A percentile compares a stretch with the other conserved stretches of the same genome.
Evolutionary conservation across 495 filamentous ascomycete species (phyloP).

Genomic region (Schizothecium vesticola): DNA sequence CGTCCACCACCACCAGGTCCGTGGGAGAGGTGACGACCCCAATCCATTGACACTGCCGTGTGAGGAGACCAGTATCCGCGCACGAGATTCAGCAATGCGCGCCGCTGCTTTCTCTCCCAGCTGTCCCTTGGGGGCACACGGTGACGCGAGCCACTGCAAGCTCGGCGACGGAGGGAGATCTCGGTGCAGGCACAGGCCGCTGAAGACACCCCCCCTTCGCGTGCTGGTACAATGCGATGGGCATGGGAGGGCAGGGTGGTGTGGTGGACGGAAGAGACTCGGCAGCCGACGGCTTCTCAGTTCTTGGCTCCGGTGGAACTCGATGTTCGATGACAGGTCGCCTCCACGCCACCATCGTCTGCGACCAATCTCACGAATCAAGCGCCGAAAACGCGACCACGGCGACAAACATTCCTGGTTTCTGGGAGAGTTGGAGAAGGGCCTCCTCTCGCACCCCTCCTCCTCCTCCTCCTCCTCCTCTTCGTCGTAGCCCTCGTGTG

Average conservation of each 20-base stretch:
- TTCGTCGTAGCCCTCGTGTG: background rate
- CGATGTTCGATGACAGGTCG: background rate
- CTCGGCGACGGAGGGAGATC: background rate
- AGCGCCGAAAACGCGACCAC: background rate
- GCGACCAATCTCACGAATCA: background rate
- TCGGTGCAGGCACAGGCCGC: background rate
- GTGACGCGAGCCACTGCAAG: background rate
- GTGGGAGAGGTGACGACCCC: background rate
- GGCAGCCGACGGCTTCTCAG: background rate
- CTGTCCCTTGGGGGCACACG: background rate
- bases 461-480: background rate
- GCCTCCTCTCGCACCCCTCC: background rate
- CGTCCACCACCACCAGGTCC: background rate
- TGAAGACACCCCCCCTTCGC: background rate
- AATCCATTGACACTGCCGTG: background rate
- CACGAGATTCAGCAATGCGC: background rate
- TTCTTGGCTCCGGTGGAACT: background rate
- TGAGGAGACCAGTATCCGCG: background rate
- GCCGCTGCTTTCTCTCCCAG: background rate
- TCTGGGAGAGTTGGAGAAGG: background rate
- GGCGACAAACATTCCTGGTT: constrained; percentile 3
- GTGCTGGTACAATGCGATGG: background rate
- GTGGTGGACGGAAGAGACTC: background rate
- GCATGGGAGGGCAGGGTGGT: background rate
- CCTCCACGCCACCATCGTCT: background rate